Evolutionary conservation across 2,329 filamentous ascomycete species (phyloP), one percentile per base, ranked within the genome.

Genomic region (Lasiodiplodia sp.): DNA sequence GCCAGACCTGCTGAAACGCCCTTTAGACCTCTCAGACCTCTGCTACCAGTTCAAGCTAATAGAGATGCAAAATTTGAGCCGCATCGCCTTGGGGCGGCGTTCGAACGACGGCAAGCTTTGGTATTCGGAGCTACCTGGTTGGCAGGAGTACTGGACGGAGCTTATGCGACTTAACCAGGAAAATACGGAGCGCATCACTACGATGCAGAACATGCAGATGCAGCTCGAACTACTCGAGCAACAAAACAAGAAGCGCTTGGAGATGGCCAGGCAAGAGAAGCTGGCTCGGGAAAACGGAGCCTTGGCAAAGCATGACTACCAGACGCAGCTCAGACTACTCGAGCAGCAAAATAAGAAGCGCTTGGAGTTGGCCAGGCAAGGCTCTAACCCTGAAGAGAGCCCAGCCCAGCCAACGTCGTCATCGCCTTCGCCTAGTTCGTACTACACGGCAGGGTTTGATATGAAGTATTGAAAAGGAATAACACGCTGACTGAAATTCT

Each of bases 261-360:
- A 93, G 84, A 93, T 94, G 91, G 92, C 92, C 47, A 11, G 49
- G 23, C 11, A 28, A 8, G 51, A 18, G 25, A 28, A 4, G 25
- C 25, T 28, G 28, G 28, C 5, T 5, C 28, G 1, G 28, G 28
- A 28, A 28, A 28, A 28, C 7, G 28, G 28, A 28, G 4, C 28
- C 28, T 7, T 28, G 28, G 28, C 6, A 23, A 23, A 23, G 23
- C 23, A 1, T 1, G 23, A 23, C 23, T 95, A 95, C 75, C 92
- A 95, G 82, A 94, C 94, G 91, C 92, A 95, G 78, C 82, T 95
- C 77, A 94, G 94, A 92, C 82, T 94, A 57, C 86, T 95, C 14
- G 92, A 95, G 80, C 92, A 94, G 80, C 92, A 95, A 80, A 95
- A 95, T 74, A 94, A 94, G 84, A 94, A 93, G 80, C 86, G 92